Percentiles rank a stretch among this genome's conserved stretches.
These are phyloP conservation scores for Boletus patriciae DNA, from an alignment of 768 basidiomycete species.

Conservation along the genomic window DNA sequence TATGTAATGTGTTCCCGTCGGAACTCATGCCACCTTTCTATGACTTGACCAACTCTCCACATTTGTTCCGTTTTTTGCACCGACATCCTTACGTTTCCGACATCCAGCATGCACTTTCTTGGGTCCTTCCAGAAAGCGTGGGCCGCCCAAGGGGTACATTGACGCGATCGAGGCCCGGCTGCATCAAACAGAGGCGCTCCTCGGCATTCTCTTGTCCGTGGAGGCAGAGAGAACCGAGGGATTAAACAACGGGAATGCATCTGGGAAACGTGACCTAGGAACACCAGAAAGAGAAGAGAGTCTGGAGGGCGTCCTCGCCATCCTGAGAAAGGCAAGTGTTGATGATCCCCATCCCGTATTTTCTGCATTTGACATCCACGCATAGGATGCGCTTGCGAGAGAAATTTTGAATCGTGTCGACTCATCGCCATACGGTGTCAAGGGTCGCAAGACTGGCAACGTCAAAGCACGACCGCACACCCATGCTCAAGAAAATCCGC, in stretches of 20 bases:
- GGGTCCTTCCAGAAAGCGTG: constrained; percentile 78
- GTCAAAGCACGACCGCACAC: constrained; percentile 27
- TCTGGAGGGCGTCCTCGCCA: constrained; percentile 42
- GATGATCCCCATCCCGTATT: neutral
- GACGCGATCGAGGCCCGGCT: constrained; percentile 90
- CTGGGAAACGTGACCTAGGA: constrained; percentile 18
- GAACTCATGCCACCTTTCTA: neutral
- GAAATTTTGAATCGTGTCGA: constrained; percentile 85
- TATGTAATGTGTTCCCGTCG: constrained; percentile 9
- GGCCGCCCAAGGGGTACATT: constrained; percentile 92
- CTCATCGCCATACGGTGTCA: constrained; percentile 73
- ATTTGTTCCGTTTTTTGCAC: constrained; percentile 7
- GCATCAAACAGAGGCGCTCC: constrained; percentile 86
- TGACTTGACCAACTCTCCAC: neutral
- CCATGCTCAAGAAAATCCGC: constrained; percentile 19
- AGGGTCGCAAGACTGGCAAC: constrained; percentile 57
- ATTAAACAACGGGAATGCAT: constrained; percentile 33
- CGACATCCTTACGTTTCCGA: constrained; percentile 5
- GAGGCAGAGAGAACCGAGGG: constrained; percentile 28
- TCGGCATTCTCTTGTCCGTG: constrained; percentile 72
- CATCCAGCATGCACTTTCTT: constrained; percentile 70
- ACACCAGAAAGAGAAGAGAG: constrained; percentile 12
- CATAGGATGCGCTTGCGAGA: constrained; percentile 71
- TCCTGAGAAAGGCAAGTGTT: constrained; percentile 50
- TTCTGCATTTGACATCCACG: neutral